Evolutionary conservation across 371 early-diverging fungal species (phyloP).

Genomic region (Saksenaea oblongispora): DNA sequence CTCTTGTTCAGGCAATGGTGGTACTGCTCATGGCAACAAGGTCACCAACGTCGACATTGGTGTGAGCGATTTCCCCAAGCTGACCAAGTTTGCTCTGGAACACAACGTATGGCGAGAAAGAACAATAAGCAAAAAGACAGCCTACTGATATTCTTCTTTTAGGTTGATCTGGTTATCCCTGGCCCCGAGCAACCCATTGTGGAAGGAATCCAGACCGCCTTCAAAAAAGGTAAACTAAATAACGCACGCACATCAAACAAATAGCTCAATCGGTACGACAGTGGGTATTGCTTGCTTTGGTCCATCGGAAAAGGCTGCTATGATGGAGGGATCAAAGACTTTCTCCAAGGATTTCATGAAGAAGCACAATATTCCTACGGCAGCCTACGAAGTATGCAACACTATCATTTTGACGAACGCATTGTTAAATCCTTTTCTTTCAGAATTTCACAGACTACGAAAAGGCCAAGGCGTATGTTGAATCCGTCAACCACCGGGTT

Average conservation of each 20-base stretch:
- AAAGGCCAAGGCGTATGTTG: constrained; percentile 74
- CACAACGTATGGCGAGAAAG: constrained; percentile 60
- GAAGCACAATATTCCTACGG: constrained; percentile 94
- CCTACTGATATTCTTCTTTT: background rate
- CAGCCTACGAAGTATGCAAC: constrained; percentile 71
- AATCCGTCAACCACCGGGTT: constrained; percentile 60
- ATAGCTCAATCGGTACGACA: constrained; percentile 19
- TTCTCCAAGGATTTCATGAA: constrained; percentile 98
- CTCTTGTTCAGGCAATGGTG: constrained; percentile 83
- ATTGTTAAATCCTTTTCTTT: background rate
- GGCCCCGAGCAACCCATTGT: constrained; percentile 98
- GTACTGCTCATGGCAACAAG: constrained; percentile 78
- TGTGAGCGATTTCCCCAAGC: constrained; percentile 69
- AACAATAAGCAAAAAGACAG: background rate
- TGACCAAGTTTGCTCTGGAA: constrained; percentile 79
- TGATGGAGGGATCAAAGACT: constrained; percentile 96
- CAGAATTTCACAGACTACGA: constrained; percentile 86
- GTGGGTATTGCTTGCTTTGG: constrained; percentile 96
- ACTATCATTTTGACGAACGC: background rate
- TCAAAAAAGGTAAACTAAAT: constrained; percentile 70
- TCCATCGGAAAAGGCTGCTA: constrained; percentile 88
- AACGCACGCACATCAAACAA: background rate
- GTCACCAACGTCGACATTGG: constrained; percentile 80
- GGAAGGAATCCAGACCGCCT: constrained; percentile 83
- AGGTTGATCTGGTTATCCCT: constrained; percentile 83